Base-by-base conservation (phyloP, 306 rosid genomes). In the Sindora glabra region DNA sequence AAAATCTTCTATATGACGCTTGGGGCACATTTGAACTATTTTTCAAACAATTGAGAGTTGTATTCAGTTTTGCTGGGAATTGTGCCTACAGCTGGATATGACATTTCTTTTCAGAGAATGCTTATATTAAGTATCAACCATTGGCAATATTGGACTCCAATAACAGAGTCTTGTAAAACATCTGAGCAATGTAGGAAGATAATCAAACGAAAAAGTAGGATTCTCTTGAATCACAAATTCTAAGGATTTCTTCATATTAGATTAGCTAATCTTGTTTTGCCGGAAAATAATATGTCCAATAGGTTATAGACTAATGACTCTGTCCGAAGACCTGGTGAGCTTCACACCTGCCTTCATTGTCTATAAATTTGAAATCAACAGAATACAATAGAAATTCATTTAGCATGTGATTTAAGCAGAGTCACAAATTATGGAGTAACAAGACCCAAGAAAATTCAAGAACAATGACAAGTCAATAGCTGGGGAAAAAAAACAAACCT, bases 401-500 rank as follows among this genome's bases (percentile, higher is more conserved):
- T n/a, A n/a, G n/a, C n/a, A n/a, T n/a, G n/a, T n/a, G n/a, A n/a
- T n/a, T n/a, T n/a, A n/a, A n/a, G n/a, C n/a, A n/a, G n/a, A n/a
- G n/a, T n/a, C n/a, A n/a, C n/a, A n/a, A n/a, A n/a, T n/a, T n/a
- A n/a, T n/a, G n/a, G n/a, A n/a, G n/a, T n/a, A n/a, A n/a, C n/a
- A n/a, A n/a, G n/a, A n/a, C n/a, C 6, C 26, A 51, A 55, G 34
- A 55, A 54, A 38, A 54, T 44, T 38, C 13, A 40, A 55, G 51
- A 22, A 17, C 4, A 33, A 27, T 47, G 57, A 54, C 11, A 59
- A 13, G 69, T 48, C 70, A 39, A 54, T 69, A 30, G 45, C 58
- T 32, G 23, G 60, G 12, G 51, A 29, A 33, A 56, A 58, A 33
- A 48, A 68, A 77, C 72, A 63, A 65, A 88, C 98, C 98, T 83